These are phyloP conservation scores for Lodderomyces theae DNA, from an alignment of 1,139 yeast species.

Conservation along the genomic window DNA sequence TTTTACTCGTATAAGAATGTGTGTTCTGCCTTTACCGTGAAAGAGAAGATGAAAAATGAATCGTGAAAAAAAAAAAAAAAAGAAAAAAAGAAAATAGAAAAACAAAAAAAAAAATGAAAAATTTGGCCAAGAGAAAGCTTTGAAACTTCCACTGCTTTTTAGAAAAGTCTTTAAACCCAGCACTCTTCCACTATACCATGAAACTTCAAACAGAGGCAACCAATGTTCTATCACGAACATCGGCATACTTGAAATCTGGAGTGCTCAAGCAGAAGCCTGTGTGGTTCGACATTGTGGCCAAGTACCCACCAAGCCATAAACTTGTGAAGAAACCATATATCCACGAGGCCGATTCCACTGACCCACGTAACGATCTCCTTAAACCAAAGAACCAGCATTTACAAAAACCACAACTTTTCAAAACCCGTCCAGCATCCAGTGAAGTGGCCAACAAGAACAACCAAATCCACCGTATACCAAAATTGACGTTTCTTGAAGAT, in stretches of 20 bases:
- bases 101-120: no score
- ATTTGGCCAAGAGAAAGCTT: no score
- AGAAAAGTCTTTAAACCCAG: no score
- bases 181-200: conserved; percentile 38
- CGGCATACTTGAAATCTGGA: conserved; percentile 67
- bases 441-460: conserved; percentile 31
- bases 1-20: no score
- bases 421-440: conserved; percentile 44
- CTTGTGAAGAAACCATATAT: conserved; percentile 48
- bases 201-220: conserved; percentile 67
- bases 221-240: conserved; percentile 72
- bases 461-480: conserved; percentile 51
- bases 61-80: conserved; percentile 1
- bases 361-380: conserved; percentile 18
- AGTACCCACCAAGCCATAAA: conserved; percentile 72
- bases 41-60: neutral
- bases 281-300: conserved; percentile 82
- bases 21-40: no score
- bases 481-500: conserved; percentile 75
- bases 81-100: neutral
- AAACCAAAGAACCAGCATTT: neutral
- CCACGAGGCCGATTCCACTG: conserved; percentile 15
- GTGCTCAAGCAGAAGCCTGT: conserved; percentile 68
- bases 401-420: conserved; percentile 23
- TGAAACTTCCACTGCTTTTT: no score